Evolutionary conservation across 2,329 filamentous ascomycete genomes (phyloP).

Genomic region (Penicillium palitans): DNA sequence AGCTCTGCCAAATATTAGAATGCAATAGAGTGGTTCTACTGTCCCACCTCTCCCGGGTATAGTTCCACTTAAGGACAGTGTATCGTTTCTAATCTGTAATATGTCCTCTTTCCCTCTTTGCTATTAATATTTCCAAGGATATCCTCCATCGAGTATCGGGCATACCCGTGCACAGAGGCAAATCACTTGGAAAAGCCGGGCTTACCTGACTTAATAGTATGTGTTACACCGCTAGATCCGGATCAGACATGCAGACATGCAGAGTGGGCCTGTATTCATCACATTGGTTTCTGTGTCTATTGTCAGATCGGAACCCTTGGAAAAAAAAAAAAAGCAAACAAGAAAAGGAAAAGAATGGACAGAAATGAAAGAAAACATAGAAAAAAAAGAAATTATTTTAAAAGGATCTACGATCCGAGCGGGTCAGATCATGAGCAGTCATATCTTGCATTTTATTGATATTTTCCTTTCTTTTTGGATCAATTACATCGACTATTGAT

Average conservation of each 20-base stretch:
- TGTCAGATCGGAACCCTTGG: slow-evolving; percentile 12
- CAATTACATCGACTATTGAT: slow-evolving; percentile 14
- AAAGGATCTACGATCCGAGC: slow-evolving; percentile 16
- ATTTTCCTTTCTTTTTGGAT: not conserved
- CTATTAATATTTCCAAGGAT: not conserved
- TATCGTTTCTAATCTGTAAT: slow-evolving; percentile 6
- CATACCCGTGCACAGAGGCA: slow-evolving; percentile 3
- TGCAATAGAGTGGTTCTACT: slow-evolving; percentile 18
- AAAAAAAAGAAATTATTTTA: not conserved
- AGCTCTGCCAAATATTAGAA: slow-evolving; percentile 18
- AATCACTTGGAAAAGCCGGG: slow-evolving; percentile 7
- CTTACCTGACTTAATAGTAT: slow-evolving; percentile 8
- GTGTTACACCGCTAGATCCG: slow-evolving; percentile 30
- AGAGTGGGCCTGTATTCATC: slow-evolving; percentile 18
- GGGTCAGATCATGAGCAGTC: slow-evolving; percentile 19
- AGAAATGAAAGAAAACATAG: not conserved
- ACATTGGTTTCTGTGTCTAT: slow-evolving; percentile 20
- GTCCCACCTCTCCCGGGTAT: slow-evolving; percentile 19
- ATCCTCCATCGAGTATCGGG: not conserved
- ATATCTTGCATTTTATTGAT: slow-evolving; percentile 13
- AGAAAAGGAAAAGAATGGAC: not conserved
- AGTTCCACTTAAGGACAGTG: slow-evolving; percentile 6
- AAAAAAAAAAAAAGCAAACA: slow-evolving; percentile 1
- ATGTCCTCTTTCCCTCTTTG: not conserved
- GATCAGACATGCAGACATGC: slow-evolving; percentile 18